A percentile compares a stretch with the other conserved stretches of the same genome.
Evolutionary conservation across 352 stramenopile species (phyloP).

Genomic region (Phytopythium boreale): DNA sequence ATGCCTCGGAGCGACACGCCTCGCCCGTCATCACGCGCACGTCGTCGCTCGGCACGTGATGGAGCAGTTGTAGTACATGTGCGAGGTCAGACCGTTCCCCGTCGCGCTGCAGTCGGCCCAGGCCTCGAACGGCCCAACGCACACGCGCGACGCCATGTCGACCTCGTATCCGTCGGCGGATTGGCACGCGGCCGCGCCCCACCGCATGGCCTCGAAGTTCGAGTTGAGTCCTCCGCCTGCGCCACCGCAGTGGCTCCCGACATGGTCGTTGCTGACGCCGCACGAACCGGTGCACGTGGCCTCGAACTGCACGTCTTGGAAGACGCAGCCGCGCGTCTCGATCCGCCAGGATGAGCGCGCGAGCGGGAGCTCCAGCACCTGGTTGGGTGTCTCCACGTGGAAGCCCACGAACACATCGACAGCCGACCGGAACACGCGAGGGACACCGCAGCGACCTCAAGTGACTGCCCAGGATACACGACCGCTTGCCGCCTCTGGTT

Average conservation of each 20-base stretch:
- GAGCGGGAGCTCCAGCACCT: slow-evolving; percentile 50
- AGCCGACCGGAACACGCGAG: slow-evolving; percentile 54
- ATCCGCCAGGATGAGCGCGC: slow-evolving; percentile 55
- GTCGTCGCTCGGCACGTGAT: slow-evolving; percentile 29
- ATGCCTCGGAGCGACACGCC: background rate
- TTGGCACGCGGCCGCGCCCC: slow-evolving; percentile 21
- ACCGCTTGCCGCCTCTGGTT: slow-evolving; percentile 26
- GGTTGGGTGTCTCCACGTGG: slow-evolving; percentile 67
- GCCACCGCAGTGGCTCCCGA: slow-evolving; percentile 5
- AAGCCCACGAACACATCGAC: slow-evolving; percentile 69
- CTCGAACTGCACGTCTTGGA: slow-evolving; percentile 40
- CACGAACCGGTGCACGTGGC: slow-evolving; percentile 52
- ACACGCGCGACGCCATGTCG: slow-evolving; percentile 42
- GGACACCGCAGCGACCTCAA: slow-evolving; percentile 48
- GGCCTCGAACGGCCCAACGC: slow-evolving; percentile 47
- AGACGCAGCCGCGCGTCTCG: slow-evolving; percentile 54
- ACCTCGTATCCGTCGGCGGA: slow-evolving; percentile 39
- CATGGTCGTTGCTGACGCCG: background rate
- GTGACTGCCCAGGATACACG: slow-evolving; percentile 34
- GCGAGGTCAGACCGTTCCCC: slow-evolving; percentile 19
- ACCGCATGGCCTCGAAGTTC: slow-evolving; percentile 39
- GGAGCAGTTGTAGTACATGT: slow-evolving; percentile 62
- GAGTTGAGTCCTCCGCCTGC: slow-evolving; percentile 47
- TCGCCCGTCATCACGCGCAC: background rate
- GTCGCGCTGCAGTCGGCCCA: slow-evolving; percentile 43